Conservation (phyloP, 495 filamentous ascomycete species). For the Evansstolkia leycettana region DNA sequence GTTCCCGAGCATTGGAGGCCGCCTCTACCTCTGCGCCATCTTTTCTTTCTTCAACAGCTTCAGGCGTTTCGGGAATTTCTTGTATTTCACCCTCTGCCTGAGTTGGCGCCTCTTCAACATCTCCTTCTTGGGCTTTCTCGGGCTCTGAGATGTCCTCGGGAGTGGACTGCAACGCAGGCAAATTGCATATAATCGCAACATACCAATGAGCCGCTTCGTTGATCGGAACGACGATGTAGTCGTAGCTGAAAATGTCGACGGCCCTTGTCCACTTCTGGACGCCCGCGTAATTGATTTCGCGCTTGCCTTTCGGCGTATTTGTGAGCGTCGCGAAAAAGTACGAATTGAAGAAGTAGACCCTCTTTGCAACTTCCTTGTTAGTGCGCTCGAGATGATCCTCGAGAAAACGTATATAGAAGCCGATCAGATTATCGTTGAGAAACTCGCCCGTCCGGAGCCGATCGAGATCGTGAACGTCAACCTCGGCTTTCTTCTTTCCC, state of each 20-base stretch:
- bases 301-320: constrained; percentile 39
- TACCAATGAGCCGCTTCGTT: constrained; percentile 88
- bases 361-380: constrained; percentile 43
- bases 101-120: constrained; percentile 7
- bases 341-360: constrained; percentile 80
- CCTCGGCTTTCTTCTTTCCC: constrained; percentile 59
- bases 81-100: constrained; percentile 12
- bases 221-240: constrained; percentile 86
- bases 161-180: constrained; percentile 38
- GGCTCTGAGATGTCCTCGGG: constrained; percentile 9
- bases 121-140: not conserved
- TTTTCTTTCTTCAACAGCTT: constrained; percentile 5
- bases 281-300: constrained; percentile 61
- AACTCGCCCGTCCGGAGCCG: constrained; percentile 76
- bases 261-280: constrained; percentile 84
- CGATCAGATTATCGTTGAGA: constrained; percentile 84
- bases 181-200: constrained; percentile 89
- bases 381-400: constrained; percentile 48
- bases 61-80: constrained; percentile 25
- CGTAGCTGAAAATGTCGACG: constrained; percentile 72
- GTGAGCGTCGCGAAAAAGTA: constrained; percentile 78
- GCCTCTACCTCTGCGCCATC: not conserved
- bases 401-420: constrained; percentile 71
- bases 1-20: constrained; percentile 1
- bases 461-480: constrained; percentile 67